Evolutionary conservation across 345 rosid genomes (phyloP), one percentile per base, ranked within the genome.

Genomic region (Physaria fendleri): DNA sequence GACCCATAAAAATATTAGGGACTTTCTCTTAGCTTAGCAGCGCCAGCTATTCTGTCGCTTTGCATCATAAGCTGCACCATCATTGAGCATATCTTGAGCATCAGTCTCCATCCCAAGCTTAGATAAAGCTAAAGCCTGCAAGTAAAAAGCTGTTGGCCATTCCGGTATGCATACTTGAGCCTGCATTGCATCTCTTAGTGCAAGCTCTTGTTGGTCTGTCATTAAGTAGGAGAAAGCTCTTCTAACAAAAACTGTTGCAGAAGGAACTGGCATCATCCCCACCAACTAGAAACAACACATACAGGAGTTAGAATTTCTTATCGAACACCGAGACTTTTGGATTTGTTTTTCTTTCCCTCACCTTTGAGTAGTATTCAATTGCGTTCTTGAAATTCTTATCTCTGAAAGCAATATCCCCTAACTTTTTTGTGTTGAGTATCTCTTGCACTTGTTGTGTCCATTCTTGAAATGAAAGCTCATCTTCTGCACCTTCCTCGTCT

Each of bases 361-460:
- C 99, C 94, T 92, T 89, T 28, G 97, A 81, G 72, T 92, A 92
- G 71, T 77, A 84, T 27, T 92, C 97, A 4, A 86, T 71, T 6
- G 97, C 90, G 62, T 79, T 89, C 75, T 89, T 92, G 75, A 88
- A 92, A 74, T 92, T 95, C 62, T 92, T 86, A 74, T 92, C 97
- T 70, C 95, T 66, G 60, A 92, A 92, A 42, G 97, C 95, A 68
- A 83, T 79, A 55, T 92, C 98, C 21, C 98, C 97, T 25, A 80
- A 76, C 77, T 92, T 92, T 62, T 92, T 92, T n/a, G 88, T 88
- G 27, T 86, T 88, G 70, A 92, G 60, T 86, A 89, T 88, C 63
- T 92, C 98, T 68, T 92, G 98, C 66, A 92, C 97, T 79, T 89
- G 94, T 49, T 92, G 93, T 2, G 99, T 92, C 97, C 97, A 92